These are phyloP conservation scores for Geranium incanum DNA, from an alignment of 441 rosid genomes.

Conservation along the genomic window DNA sequence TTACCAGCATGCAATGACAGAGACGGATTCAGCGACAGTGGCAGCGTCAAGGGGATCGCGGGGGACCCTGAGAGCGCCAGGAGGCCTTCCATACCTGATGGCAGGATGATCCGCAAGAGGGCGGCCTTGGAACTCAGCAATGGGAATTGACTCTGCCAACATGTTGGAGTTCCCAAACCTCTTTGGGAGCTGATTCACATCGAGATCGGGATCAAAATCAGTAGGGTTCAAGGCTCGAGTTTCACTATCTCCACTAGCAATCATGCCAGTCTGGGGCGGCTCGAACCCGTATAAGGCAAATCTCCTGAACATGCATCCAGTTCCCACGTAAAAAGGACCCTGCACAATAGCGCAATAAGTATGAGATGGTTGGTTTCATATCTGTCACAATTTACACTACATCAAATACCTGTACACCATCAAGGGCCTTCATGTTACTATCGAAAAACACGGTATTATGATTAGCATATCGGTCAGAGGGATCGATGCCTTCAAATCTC, in stretches of 20 bases:
- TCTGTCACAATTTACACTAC: no score
- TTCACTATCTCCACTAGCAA: constrained; percentile 21
- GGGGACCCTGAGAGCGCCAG: constrained; percentile 69
- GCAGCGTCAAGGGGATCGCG: constrained; percentile 73
- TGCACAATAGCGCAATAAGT: not conserved
- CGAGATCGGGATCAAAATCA: constrained; percentile 35
- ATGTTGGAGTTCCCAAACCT: constrained; percentile 67
- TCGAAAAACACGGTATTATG: constrained; percentile 89
- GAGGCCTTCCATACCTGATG: constrained; percentile 53
- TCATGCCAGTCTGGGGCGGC: constrained; percentile 70
- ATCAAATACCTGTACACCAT: constrained; percentile 52
- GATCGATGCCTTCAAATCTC: constrained; percentile 87
- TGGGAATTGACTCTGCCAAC: constrained; percentile 61
- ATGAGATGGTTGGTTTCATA: no score
- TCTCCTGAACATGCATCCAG: constrained; percentile 84
- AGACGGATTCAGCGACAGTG: constrained; percentile 74
- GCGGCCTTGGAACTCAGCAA: constrained; percentile 76
- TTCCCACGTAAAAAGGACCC: constrained; percentile 79
- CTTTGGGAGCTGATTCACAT: constrained; percentile 39
- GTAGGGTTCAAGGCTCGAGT: constrained; percentile 39
- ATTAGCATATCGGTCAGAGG: constrained; percentile 74
- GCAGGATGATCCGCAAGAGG: constrained; percentile 47
- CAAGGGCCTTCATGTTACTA: constrained; percentile 82
- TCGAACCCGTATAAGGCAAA: constrained; percentile 77
- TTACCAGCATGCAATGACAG: constrained; percentile 65